phyloP scores from a whole-genome alignment of 805 yeast genomes.

The Hanseniaspora pseudoguilliermondii region DNA sequence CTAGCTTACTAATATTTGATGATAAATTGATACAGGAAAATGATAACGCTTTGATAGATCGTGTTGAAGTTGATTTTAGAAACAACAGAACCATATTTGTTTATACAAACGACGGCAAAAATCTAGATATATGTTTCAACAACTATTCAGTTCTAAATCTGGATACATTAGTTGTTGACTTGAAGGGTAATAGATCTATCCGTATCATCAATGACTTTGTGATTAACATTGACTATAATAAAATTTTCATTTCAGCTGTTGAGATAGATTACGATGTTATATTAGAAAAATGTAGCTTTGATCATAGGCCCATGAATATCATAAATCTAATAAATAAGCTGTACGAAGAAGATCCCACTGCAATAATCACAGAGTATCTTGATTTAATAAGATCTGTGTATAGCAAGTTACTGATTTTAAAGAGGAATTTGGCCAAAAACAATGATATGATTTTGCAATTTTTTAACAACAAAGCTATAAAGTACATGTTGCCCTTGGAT shows the following conservation, averaged over 20 bases:
- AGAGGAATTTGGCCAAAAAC: not conserved
- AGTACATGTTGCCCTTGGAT: conserved; percentile 10
- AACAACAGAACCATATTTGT: conserved; percentile 1
- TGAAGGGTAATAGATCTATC: not conserved
- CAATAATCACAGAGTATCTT: not conserved
- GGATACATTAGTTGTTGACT: not conserved
- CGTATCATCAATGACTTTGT: not conserved
- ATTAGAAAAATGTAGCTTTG: not conserved
- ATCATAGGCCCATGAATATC: conserved; percentile 6
- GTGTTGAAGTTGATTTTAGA: not conserved
- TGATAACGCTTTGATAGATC: not conserved
- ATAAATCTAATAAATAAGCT: conserved; percentile 5
- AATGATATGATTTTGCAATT: not conserved
- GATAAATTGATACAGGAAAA: not conserved
- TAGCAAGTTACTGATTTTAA: not conserved
- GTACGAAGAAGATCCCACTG: not conserved
- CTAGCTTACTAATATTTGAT: not conserved
- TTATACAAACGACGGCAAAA: not conserved
- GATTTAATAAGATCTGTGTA: conserved; percentile 5
- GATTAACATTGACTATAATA: not conserved
- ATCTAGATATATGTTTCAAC: conserved; percentile 3
- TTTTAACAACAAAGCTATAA: conserved; percentile 5
- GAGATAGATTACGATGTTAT: not conserved
- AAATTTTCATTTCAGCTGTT: not conserved
- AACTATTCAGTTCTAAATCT: conserved; percentile 4